Percentiles rank a stretch among this genome's conserved stretches.
phyloP scores from a whole-genome alignment of 139 green algal genomes.

The Gonium pectorale region DNA sequence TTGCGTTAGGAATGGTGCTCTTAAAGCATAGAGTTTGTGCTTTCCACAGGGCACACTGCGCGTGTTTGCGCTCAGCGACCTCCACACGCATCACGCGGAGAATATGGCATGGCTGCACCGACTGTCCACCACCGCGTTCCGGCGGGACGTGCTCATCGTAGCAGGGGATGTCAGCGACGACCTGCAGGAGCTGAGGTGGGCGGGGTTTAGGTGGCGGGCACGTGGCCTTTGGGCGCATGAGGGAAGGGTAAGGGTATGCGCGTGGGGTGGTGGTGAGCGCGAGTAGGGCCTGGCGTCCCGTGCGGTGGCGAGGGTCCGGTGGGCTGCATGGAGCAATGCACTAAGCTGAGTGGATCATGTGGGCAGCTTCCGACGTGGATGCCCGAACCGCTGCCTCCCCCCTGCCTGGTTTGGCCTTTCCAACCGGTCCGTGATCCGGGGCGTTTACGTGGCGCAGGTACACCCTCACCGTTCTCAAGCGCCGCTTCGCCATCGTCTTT shows the following conservation, averaged over 20 bases:
- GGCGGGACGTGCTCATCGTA: slow-evolving; percentile 71
- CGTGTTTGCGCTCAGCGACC: slow-evolving; percentile 75
- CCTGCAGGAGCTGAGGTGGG: slow-evolving; percentile 29
- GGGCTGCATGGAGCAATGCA: no score
- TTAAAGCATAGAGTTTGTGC: neutral
- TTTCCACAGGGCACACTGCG: slow-evolving; percentile 30
- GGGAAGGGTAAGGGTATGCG: no score
- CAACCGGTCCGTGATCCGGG: no score
- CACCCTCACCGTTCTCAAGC: slow-evolving; percentile 59
- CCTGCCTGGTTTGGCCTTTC: no score
- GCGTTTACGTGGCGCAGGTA: neutral
- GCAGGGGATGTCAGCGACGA: slow-evolving; percentile 84
- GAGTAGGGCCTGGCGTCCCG: no score
- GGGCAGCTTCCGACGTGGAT: neutral
- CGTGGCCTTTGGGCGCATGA: no score
- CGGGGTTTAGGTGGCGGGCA: no score
- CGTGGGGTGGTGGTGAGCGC: no score
- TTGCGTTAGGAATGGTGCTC: no score
- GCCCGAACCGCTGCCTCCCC: no score
- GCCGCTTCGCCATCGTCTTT: slow-evolving; percentile 65
- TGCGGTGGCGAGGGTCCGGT: no score
- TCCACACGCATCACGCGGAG: slow-evolving; percentile 81
- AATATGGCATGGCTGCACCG: slow-evolving; percentile 74
- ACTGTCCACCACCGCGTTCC: slow-evolving; percentile 19
- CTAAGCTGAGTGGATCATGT: no score